Evolutionary conservation across 192 early-diverging fungal genomes (phyloP).

Genomic region (Backusella mclennaniae): DNA sequence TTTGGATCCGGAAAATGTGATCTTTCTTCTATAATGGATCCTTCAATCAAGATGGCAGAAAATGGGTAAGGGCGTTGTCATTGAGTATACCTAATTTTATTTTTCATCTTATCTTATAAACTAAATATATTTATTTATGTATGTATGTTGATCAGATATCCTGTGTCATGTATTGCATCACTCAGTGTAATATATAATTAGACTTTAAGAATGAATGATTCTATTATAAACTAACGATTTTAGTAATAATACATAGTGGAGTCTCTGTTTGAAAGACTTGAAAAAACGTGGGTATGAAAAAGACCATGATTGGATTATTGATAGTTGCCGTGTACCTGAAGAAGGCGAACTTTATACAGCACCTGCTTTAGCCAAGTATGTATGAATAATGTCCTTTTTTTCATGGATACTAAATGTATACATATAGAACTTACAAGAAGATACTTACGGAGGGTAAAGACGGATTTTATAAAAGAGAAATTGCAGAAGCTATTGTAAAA

Average conservation of each 20-base stretch:
- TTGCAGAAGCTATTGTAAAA: background rate
- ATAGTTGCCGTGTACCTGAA: slow-evolving; percentile 49
- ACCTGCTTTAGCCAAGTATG: slow-evolving; percentile 51
- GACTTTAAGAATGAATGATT: background rate
- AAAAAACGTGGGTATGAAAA: slow-evolving; percentile 26
- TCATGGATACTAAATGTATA: background rate
- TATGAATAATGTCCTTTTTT: background rate
- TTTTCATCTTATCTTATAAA: too few species aligned
- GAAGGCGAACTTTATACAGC: slow-evolving; percentile 59
- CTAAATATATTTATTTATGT: too few species aligned
- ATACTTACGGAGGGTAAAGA: background rate
- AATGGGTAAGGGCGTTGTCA: slow-evolving; percentile 49
- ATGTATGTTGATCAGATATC: background rate
- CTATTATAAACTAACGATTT: background rate
- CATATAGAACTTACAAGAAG: background rate
- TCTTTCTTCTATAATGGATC: slow-evolving; percentile 54
- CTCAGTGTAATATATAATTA: slow-evolving; percentile 13
- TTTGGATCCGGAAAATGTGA: slow-evolving; percentile 64
- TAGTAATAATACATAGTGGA: background rate
- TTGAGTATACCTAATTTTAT: background rate
- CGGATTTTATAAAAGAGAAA: background rate
- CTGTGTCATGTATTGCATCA: slow-evolving; percentile 18
- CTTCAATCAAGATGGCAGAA: slow-evolving; percentile 67
- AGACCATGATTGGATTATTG: slow-evolving; percentile 42
- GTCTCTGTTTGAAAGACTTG: background rate